Evolutionary conservation across 371 early-diverging fungal species (phyloP).

Genomic region (Lichtheimia corymbifera): DNA sequence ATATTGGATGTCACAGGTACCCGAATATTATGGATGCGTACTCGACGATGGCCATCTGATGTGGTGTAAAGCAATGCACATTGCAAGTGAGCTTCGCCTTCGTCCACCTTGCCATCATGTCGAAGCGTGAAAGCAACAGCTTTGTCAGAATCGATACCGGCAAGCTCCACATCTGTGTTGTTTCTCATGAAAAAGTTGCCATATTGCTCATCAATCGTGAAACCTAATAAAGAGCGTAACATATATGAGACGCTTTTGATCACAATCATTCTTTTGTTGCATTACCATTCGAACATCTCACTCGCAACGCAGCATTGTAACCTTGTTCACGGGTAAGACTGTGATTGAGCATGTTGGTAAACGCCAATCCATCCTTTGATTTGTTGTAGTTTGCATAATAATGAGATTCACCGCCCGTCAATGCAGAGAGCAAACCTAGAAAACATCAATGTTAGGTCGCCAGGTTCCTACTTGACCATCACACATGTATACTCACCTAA

Average conservation of each 20-base stretch:
- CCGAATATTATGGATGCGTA: conserved; percentile 87
- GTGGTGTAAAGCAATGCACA: conserved; percentile 93
- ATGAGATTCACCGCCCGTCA: conserved; percentile 90
- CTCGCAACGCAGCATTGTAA: conserved; percentile 84
- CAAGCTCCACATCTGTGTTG: conserved; percentile 90
- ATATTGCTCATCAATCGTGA: conserved; percentile 82
- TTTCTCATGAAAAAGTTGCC: conserved; percentile 95
- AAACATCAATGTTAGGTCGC: conserved; percentile 3
- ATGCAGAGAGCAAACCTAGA: conserved; percentile 68
- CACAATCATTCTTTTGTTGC: neutral
- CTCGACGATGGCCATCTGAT: conserved; percentile 82
- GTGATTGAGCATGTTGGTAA: conserved; percentile 70
- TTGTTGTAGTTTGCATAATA: conserved; percentile 77
- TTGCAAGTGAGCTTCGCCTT: conserved; percentile 86
- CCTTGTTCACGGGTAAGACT: conserved; percentile 78
- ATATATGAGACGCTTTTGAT: neutral
- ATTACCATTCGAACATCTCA: conserved; percentile 87
- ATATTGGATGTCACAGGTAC: conserved; percentile 77
- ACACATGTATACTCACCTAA: conserved; percentile 40
- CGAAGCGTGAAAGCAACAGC: conserved; percentile 76
- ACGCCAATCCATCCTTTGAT: conserved; percentile 62
- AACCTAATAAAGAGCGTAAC: conserved; percentile 38
- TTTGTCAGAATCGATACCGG: conserved; percentile 83
- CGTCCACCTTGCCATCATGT: conserved; percentile 88
- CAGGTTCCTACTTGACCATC: neutral